Base-by-base conservation (phyloP, 805 yeast species). In the Wilhelminamyces savonicus region DNA sequence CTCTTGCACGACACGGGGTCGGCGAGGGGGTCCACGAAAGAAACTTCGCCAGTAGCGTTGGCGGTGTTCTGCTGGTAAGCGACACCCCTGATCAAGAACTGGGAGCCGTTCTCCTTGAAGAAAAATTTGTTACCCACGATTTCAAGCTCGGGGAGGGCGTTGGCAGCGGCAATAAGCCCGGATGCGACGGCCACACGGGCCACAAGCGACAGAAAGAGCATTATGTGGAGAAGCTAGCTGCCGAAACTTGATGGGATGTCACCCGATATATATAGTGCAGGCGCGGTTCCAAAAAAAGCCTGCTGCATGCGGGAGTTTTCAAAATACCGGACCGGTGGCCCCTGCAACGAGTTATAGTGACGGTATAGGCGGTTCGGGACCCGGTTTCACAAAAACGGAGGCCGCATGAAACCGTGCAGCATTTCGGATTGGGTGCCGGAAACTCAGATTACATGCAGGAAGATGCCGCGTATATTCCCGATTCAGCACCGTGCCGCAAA, bases 111-210 rank as follows among this genome's bases (percentile, higher is more conserved):
- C 59, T 78, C 78, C 35, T 82, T 64, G 60, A 62, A 82, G 68
- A 71, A 82, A 50, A 82, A 82, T 56, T 82, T 81, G 71, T 79
- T 81, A 39, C 90, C 90, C 34, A 71, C 74, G 40, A 82, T 70
- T 48, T 80, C 85, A 42, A 82, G 32, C 12, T 27, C 27, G 3
- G 46, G 48, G 34, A 41, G 30, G 23, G 26, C 32, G 16, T 41
- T 38, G 11, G 44, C 40, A 32, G 27, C 18, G 20, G 35, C 39
- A 11, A 40, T n/a, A n/a, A n/a, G 19, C 25, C 29, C 32, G 24
- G 38, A 27, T 27, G 39, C 27, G 11, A 32, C 22, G 13, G 29
- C 26, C 4, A 39, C 41, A 34, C 39, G 30, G 24, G 38, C 32
- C 16, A 37, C 27, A 13, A 24, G 23, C 13, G 7, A 7, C 6